These are phyloP conservation scores for Theobroma cacao DNA, from an alignment of 345 rosid species.

Conservation along the genomic window DNA sequence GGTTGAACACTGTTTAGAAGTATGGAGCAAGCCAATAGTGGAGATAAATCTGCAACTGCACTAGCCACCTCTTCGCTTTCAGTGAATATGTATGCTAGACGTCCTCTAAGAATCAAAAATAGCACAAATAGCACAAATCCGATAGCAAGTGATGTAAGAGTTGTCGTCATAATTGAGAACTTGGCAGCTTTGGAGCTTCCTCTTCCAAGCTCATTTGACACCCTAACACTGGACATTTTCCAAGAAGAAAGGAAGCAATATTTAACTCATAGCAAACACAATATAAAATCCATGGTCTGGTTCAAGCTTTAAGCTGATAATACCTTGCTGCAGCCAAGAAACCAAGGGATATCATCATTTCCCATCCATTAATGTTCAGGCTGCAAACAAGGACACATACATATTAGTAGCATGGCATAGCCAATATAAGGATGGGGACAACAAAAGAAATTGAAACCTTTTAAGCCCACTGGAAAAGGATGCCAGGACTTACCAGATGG, in stretches of 20 bases:
- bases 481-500: constrained; percentile 55
- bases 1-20: constrained; percentile 83
- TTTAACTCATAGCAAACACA: not conserved
- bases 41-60: constrained; percentile 70
- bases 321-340: constrained; percentile 80
- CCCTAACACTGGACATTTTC: constrained; percentile 55
- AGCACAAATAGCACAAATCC: constrained; percentile 44
- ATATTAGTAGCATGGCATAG: not conserved
- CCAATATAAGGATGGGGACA: not conserved
- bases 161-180: constrained; percentile 40
- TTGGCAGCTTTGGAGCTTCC: constrained; percentile 59
- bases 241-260: not conserved
- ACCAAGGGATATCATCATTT: constrained; percentile 83
- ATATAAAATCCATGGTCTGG: not conserved
- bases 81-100: constrained; percentile 63
- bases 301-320: not conserved
- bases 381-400: constrained; percentile 28
- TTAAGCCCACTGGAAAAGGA: not conserved
- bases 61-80: constrained; percentile 46
- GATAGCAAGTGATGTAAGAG: constrained; percentile 47
- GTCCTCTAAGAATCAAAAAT: constrained; percentile 53
- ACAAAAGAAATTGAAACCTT: not conserved
- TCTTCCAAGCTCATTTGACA: constrained; percentile 78
- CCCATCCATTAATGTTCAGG: constrained; percentile 69
- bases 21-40: constrained; percentile 64